A percentile compares a stretch with the other conserved stretches of the same genome.
Evolutionary conservation across 352 stramenopile genomes (phyloP).

Genomic region (Pythium vanterpoolii): DNA sequence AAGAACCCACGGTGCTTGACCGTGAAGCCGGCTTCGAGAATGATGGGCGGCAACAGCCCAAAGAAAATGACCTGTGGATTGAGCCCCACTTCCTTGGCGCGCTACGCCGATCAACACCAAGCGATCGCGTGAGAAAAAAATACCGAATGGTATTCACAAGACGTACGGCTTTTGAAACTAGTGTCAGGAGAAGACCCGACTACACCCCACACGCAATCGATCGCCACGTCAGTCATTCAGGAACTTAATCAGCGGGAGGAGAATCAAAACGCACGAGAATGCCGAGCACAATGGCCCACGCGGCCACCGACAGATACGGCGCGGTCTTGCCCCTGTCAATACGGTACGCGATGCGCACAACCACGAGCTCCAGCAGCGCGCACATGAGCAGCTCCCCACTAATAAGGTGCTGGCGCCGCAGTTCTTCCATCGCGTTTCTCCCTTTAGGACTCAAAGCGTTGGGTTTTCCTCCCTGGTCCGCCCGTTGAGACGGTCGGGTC

Average conservation of each 20-base stretch:
- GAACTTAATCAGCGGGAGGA: neutral
- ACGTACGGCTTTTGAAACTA: constrained; percentile 23
- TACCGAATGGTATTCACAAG: too few species aligned
- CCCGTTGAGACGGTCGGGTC: neutral
- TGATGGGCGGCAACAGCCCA: constrained; percentile 55
- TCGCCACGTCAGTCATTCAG: neutral
- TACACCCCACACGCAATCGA: neutral
- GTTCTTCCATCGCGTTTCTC: constrained; percentile 9
- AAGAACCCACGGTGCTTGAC: constrained; percentile 60
- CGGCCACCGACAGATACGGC: constrained; percentile 43
- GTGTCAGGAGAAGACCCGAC: constrained; percentile 13
- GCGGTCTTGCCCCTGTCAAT: constrained; percentile 37
- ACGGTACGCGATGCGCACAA: constrained; percentile 56
- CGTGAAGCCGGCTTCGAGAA: constrained; percentile 58
- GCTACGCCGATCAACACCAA: constrained; percentile 1
- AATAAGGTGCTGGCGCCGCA: constrained; percentile 30
- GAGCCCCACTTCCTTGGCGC: constrained; percentile 32
- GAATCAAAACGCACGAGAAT: constrained; percentile 26
- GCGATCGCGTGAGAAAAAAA: neutral
- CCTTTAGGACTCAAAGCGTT: neutral
- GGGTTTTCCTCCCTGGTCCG: neutral
- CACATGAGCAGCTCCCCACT: constrained; percentile 45
- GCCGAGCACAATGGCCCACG: constrained; percentile 54
- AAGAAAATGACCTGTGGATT: constrained; percentile 58
- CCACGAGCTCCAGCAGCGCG: constrained; percentile 40